phyloP scores from a whole-genome alignment of 805 yeast genomes.

The Lachancea sp. region DNA sequence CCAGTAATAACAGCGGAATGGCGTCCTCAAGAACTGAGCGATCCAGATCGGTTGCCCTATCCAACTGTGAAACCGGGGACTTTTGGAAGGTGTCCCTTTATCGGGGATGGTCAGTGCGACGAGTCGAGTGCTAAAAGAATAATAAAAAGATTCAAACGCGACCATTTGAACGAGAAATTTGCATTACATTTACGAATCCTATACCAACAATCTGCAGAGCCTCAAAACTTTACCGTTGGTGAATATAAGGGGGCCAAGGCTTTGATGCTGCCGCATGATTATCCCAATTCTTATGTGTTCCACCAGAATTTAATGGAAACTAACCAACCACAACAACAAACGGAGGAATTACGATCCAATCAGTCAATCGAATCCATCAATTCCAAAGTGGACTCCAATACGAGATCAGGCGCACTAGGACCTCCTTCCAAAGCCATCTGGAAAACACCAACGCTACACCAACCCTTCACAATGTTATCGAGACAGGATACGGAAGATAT shows the following conservation, averaged over 20 bases:
- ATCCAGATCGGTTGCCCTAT: constrained; percentile 35
- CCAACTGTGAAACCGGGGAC: constrained; percentile 30
- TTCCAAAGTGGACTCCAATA: neutral
- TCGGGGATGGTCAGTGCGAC: constrained; percentile 43
- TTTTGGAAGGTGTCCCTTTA: constrained; percentile 74
- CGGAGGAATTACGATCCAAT: neutral
- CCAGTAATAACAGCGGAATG: constrained; percentile 84
- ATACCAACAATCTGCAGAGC: constrained; percentile 28
- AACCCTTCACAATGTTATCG: neutral
- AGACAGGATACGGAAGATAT: constrained; percentile 32
- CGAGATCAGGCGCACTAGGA: neutral
- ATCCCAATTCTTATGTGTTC: constrained; percentile 5
- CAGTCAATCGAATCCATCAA: neutral
- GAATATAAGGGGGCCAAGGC: constrained; percentile 6
- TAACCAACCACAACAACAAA: neutral
- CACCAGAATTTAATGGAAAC: neutral
- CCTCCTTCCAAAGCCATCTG: constrained; percentile 10
- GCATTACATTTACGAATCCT: constrained; percentile 28
- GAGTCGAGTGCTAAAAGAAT: constrained; percentile 27
- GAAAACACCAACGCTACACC: constrained; percentile 8
- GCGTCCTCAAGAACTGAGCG: constrained; percentile 37
- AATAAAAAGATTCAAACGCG: constrained; percentile 29
- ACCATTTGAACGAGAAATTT: constrained; percentile 26
- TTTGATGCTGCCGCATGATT: constrained; percentile 9
- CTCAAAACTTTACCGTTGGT: constrained; percentile 8